phyloP scores from a whole-genome alignment of 179 eudicot species.

The Camellia oleifera region DNA sequence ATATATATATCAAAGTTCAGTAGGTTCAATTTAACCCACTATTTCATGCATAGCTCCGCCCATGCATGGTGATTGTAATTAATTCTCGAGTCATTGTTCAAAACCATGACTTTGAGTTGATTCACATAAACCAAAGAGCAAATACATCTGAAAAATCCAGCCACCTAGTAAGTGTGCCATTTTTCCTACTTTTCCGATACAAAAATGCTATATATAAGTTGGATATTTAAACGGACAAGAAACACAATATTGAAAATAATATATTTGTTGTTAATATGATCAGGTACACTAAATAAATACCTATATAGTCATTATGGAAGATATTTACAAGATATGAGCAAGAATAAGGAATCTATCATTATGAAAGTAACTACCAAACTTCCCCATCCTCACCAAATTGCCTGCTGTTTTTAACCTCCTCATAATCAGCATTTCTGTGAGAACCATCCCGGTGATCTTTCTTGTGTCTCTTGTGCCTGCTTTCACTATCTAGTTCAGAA shows the following conservation, averaged over 20 bases:
- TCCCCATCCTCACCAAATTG: constrained; percentile 58
- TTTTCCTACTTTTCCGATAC: not conserved
- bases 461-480: constrained; percentile 64
- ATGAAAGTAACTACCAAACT: constrained; percentile 20
- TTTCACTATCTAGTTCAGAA: constrained; percentile 58
- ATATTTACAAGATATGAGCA: constrained; percentile 10
- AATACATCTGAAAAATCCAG: constrained; percentile 1
- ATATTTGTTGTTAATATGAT: not conserved
- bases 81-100: not conserved
- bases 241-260: not conserved
- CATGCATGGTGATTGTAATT: not conserved
- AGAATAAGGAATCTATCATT: not conserved
- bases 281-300: not conserved
- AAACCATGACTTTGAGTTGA: not conserved
- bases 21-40: too few species aligned
- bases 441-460: constrained; percentile 61
- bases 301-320: constrained; percentile 4
- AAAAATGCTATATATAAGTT: not conserved
- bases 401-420: constrained; percentile 60
- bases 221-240: not conserved
- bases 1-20: too few species aligned
- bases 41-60: too few species aligned
- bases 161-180: not conserved
- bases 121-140: not conserved
- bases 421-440: constrained; percentile 43